Evolutionary conservation across 2,329 filamentous ascomycete genomes (phyloP).

Genomic region (Pseudogymnoascus sp.): DNA sequence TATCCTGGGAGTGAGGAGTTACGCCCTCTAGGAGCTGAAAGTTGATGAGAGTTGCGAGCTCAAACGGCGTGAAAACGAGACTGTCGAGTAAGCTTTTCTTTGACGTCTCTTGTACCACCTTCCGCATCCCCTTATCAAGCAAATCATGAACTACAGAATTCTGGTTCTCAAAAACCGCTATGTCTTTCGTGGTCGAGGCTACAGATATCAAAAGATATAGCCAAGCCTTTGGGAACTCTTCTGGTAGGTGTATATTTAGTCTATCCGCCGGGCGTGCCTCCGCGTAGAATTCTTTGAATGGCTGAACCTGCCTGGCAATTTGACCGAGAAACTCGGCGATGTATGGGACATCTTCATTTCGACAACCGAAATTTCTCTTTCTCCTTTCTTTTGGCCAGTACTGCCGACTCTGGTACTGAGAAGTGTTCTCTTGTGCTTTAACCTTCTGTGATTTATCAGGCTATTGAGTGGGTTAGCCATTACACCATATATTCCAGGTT

Average conservation of each 20-base stretch:
- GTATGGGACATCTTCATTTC: constrained; percentile 1
- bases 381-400: neutral
- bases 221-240: constrained; percentile 18
- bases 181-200: constrained; percentile 12
- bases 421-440: neutral
- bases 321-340: constrained; percentile 8
- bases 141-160: constrained; percentile 13
- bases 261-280: constrained; percentile 10
- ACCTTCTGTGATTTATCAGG: neutral
- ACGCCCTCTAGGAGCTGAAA: constrained; percentile 16
- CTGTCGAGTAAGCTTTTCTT: constrained; percentile 13
- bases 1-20: constrained; percentile 13
- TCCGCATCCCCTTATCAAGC: constrained; percentile 13
- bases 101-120: constrained; percentile 11
- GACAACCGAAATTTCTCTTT: constrained; percentile 6
- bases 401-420: neutral
- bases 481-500: neutral
- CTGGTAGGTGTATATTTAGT: constrained; percentile 14
- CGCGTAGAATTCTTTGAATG: constrained; percentile 14
- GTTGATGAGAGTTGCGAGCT: constrained; percentile 17
- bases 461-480: neutral
- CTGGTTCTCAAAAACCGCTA: constrained; percentile 12
- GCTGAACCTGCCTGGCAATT: constrained; percentile 2
- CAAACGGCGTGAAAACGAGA: constrained; percentile 16
- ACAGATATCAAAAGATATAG: constrained; percentile 18